Conservation (phyloP, 73 alveolate genomes). For the Halteria grandinella region DNA sequence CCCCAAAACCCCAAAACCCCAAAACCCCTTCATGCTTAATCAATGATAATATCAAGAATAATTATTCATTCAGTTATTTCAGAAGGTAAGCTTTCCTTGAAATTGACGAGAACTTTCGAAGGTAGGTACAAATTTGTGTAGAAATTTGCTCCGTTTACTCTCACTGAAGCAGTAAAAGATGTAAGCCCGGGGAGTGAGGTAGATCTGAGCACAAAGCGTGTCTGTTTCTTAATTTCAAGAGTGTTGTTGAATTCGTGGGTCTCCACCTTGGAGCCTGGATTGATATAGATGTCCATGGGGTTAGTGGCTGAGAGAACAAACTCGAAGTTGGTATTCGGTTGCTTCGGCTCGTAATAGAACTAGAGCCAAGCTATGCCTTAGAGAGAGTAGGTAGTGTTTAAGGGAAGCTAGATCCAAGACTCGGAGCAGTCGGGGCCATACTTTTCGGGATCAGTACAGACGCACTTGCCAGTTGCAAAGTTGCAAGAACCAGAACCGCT, state of each 20-base stretch:
- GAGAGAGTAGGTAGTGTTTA: neutral
- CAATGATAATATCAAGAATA: no score
- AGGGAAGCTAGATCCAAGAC: neutral
- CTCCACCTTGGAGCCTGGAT: neutral
- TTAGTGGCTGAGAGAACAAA: neutral
- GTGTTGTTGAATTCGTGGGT: neutral
- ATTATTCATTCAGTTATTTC: no score
- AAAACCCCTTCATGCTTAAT: no score
- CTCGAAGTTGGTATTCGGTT: neutral
- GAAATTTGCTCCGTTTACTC: no score
- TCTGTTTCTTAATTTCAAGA: neutral
- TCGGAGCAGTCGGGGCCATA: constrained; percentile 4
- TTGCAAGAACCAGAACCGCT: constrained; percentile 15
- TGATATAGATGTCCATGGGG: neutral
- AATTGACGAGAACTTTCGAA: no score
- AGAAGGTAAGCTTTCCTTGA: no score
- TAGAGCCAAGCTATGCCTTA: neutral
- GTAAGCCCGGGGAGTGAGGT: no score
- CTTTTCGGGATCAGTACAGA: neutral
- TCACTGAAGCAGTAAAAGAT: no score
- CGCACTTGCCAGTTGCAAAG: neutral
- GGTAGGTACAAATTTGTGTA: no score
- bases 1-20: no score
- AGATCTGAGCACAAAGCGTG: neutral
- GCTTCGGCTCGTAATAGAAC: neutral